Conservation (phyloP, 768 basidiomycete species). For the Pilatotrama ljubarskyi region DNA sequence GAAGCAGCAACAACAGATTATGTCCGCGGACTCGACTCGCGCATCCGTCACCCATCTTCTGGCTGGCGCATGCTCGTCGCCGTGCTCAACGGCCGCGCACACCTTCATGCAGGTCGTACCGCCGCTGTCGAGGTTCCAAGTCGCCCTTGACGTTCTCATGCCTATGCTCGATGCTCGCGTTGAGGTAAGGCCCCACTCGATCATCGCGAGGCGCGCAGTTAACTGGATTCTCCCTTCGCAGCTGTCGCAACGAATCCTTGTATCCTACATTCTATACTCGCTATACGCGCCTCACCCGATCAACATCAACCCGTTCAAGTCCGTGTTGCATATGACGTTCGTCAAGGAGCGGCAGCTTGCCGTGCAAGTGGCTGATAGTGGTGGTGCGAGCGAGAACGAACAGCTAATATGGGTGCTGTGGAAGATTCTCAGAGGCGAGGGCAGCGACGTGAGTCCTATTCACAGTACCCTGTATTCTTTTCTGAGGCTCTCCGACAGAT, state of each 20-base stretch:
- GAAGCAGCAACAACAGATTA: constrained; percentile 22
- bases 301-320: constrained; percentile 79
- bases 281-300: constrained; percentile 81
- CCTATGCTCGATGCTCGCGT: constrained; percentile 61
- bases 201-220: constrained; percentile 8
- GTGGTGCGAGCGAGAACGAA: constrained; percentile 60
- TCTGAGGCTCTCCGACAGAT: constrained; percentile 45
- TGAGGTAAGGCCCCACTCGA: constrained; percentile 47
- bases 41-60: constrained; percentile 71
- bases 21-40: constrained; percentile 48
- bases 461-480: constrained; percentile 12
- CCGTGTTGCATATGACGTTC: constrained; percentile 67
- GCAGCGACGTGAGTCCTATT: constrained; percentile 64
- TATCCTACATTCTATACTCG: constrained; percentile 77
- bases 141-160: constrained; percentile 79
- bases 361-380: constrained; percentile 45
- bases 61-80: constrained; percentile 62
- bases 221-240: constrained; percentile 28
- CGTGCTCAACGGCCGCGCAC: constrained; percentile 76
- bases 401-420: constrained; percentile 85
- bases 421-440: constrained; percentile 84
- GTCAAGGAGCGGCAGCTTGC: constrained; percentile 67
- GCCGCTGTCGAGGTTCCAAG: constrained; percentile 75
- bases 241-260: constrained; percentile 75
- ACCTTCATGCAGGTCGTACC: constrained; percentile 77